phyloP scores from a whole-genome alignment of 257 asterid genomes.

The Solanum acaule region DNA sequence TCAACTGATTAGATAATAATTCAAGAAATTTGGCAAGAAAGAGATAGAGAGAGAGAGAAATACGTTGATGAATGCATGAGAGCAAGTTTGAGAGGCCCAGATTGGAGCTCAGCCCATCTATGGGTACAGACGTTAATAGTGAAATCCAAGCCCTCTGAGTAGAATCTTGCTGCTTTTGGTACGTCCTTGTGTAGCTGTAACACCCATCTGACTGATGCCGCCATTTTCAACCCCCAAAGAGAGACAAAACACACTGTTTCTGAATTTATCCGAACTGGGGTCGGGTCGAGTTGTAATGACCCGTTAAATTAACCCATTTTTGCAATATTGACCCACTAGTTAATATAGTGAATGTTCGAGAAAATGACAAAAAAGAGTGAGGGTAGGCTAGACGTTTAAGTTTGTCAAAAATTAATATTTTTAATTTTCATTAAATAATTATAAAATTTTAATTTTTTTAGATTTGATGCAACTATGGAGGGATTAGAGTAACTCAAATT shows the following conservation, averaged over 20 bases:
- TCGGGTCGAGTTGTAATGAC: too few species aligned
- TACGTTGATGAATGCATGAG: conserved; percentile 67
- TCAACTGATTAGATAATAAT: not conserved
- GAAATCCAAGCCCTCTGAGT: conserved; percentile 78
- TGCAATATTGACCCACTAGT: too few species aligned
- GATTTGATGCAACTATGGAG: too few species aligned
- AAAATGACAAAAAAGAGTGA: too few species aligned
- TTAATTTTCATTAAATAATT: too few species aligned
- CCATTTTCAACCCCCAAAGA: conserved; percentile 18
- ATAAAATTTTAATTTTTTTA: too few species aligned
- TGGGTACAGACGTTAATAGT: conserved; percentile 65
- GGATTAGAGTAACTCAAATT: too few species aligned
- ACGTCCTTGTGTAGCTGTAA: conserved; percentile 87
- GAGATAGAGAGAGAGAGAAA: not conserved
- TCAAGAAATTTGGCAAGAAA: not conserved
- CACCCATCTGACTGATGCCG: conserved; percentile 69
- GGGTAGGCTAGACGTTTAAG: too few species aligned
- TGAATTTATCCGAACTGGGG: not conserved
- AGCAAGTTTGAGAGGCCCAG: conserved; percentile 71
- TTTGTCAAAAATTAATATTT: too few species aligned
- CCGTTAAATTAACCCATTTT: not conserved
- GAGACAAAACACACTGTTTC: not conserved
- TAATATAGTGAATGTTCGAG: too few species aligned
- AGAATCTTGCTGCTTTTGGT: conserved; percentile 83
- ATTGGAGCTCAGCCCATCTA: conserved; percentile 96